Base-by-base conservation (phyloP, 2,329 filamentous ascomycete genomes). In the Talaromyces sp. region DNA sequence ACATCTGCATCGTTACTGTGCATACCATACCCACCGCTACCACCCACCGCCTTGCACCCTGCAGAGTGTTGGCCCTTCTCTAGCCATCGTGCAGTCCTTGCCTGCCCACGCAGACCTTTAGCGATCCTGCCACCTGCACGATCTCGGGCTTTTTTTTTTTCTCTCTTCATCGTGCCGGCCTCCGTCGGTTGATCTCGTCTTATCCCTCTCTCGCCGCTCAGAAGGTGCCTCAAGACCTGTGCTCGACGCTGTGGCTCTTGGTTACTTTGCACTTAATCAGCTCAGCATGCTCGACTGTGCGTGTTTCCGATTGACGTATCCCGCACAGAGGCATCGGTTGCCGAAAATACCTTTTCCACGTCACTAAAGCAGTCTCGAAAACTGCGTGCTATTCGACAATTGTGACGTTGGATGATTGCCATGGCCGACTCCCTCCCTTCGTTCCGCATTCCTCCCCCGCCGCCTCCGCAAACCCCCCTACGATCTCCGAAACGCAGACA, bases 401-500 rank as follows among this genome's bases (percentile, higher is more conserved):
- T 30, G 25, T 53, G 28, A 33, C 22, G 17, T 11, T 28, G 28
- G 25, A 56, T 62, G 57, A 47, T 53, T 19, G 59, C 54, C 47
- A 70, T 70, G 68, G 65, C 64, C 62, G 63, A 68, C 53, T 65
- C 72, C 65, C 63, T 70, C 64, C 60, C 63, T 66, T 66, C 73
- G 33, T 70, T 71, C 59, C 72, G 64, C 65, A 69, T 67, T 42
- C 68, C 66, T 52, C 65, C 71, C 60, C 64, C 68, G 39, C 64
- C 67, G 22, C 70, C 71, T 60, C 73, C 75, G 10, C 70, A 68
- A 28, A 73, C 75, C 55, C 70, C 72, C n/a, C 73, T 75, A 28
- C 70, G 71, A 53, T 76, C 74, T 25, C 75, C 77, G 17, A 73
- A 74, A 25, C 72, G 75, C 62, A 73, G 67, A 61, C 66, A 70